These are phyloP conservation scores for Eucalyptus sp. DNA, from an alignment of 345 rosid genomes.

Conservation along the genomic window DNA sequence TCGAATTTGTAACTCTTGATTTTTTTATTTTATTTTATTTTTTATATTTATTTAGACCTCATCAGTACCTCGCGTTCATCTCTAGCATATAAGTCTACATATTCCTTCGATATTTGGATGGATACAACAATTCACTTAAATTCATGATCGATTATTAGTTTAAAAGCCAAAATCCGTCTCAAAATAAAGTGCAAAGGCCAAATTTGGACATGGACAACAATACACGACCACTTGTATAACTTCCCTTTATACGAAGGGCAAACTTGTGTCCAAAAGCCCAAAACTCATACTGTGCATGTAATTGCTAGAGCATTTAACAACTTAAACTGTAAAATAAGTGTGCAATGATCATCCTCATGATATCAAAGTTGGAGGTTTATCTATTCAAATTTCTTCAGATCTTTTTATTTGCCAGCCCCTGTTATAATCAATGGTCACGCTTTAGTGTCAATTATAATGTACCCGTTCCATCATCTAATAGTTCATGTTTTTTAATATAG, in stretches of 20 bases:
- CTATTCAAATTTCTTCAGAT: neutral
- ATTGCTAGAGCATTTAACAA: neutral
- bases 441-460: neutral
- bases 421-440: neutral
- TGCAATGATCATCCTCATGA: neutral
- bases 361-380: no score
- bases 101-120: neutral
- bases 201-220: neutral
- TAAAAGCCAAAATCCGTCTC: neutral
- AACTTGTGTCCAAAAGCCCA: neutral
- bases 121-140: neutral
- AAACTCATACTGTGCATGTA: neutral
- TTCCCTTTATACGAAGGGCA: neutral
- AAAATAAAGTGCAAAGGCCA: neutral
- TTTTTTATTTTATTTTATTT: neutral
- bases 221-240: neutral
- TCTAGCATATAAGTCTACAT: neutral
- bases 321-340: neutral
- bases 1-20: neutral
- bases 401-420: neutral
- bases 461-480: neutral
- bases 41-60: neutral
- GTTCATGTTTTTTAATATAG: neutral
- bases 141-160: neutral
- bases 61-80: neutral